Base-by-base conservation (phyloP, 257 asterid genomes). In the Plectranthus barbatus region DNA sequence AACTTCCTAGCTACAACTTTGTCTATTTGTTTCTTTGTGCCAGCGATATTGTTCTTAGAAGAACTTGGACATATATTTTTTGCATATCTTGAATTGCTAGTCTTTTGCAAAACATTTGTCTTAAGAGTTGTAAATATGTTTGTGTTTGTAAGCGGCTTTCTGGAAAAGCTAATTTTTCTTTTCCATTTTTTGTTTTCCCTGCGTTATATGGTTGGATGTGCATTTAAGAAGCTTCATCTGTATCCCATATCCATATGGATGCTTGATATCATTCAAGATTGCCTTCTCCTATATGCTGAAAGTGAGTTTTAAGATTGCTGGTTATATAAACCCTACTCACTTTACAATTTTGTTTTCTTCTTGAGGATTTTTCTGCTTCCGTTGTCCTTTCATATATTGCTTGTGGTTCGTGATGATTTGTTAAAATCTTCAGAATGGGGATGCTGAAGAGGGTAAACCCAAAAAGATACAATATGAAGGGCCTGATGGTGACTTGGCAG, bases 401-500 rank as follows among this genome's bases (percentile, higher is more conserved):
- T 72, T 60, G 21, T 13, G 19, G 59, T 72, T 60, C 67, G 21
- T 48, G 51, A 39, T 41, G 12, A 21, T 29, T 50, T 49, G 42
- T 7, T 69, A 36, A 53, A 31, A 52, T 64, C 45, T 60, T 37
- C 72, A 92, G 97, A 86, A 77, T 81, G 96, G 87, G 52, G 97
- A 92, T 64, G 29, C 79, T 71, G 99, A 92, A 70, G 99, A 92
- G 17, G 96, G 93, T 58, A 92, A 92, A 78, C 29, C 90, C 46
- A 92, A 86, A 76, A 83, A 81, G 46, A 82, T 76, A 50, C 91
- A 89, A 60, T 92, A 92, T 63, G 99, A 92, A 80, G 97, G 99
- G 59, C 99, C 99, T 60, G 97, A 92, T 76, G 85, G 73, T 1
- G 99, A 92, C 79, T 73, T 92, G 87, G 99, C 97, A 74, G 99